Base-by-base conservation (phyloP, 768 basidiomycete genomes). In the Lyophyllum decastes region DNA sequence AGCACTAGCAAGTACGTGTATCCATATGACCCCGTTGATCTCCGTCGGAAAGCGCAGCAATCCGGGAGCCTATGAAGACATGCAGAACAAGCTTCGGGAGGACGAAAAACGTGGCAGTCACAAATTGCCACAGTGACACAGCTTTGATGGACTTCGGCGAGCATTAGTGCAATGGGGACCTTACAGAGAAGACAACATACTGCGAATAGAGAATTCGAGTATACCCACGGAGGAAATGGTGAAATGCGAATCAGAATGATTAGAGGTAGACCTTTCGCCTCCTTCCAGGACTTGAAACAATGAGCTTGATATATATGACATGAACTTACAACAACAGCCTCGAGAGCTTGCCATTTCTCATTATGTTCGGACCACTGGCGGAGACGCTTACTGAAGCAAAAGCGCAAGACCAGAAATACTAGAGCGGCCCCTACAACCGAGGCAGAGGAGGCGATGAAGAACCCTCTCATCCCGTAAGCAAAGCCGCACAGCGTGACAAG, bases 221-320 rank as follows among this genome's bases (percentile, higher is more conserved):
- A 95, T 0, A 89, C 88, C 89, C 91, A 94, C 2, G 93, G 91
- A 46, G 91, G 92, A 69, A 95, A 84, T 4, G 93, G 87, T 3
- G 90, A 92, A 21, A 91, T 69, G 14, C 92, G 86, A 59, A 94
- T 88, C 47, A 95, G 80, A 61, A 92, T 82, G 40, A 95, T 90
- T 22, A 94, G 75, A n/a, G 87, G 87, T 17, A 94, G 74, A 26
- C 93, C 93, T 69, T 88, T 90, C 16, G 85, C 83, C 58, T 76
- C 78, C 90, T 92, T 62, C 38, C 38, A 27, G 47, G 6, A 7
- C 6, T 58, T 62, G 34, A 57, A 47, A 47, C 44, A 1, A 47
- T 46, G 25, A 3, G 4, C 21, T 49, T 30, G 46, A n/a, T 19
- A 22, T 19, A 22, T 12, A 63, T 54, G 35, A 52, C 17, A 14